These are phyloP conservation scores for Wickerhamomyces pijperi DNA, from an alignment of 805 yeast species.

Conservation along the genomic window DNA sequence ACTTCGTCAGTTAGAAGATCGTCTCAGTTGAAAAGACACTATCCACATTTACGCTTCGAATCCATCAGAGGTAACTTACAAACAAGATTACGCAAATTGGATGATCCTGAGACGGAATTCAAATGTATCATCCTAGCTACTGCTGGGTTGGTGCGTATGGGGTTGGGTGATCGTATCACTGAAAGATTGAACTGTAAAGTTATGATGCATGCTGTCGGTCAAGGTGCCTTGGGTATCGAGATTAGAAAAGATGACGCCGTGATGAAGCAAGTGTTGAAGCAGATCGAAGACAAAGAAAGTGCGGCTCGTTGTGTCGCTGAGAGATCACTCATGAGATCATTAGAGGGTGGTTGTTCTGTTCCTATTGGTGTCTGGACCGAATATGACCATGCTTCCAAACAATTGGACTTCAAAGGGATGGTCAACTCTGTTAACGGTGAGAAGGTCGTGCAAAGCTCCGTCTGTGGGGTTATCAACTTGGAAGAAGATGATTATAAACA, in stretches of 20 bases:
- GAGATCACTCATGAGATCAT: slow-evolving; percentile 70
- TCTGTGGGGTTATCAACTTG: slow-evolving; percentile 12
- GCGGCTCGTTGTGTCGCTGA: slow-evolving; percentile 79
- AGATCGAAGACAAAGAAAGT: slow-evolving; percentile 55
- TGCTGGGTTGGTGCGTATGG: slow-evolving; percentile 77
- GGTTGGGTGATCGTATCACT: slow-evolving; percentile 67
- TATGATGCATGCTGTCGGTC: slow-evolving; percentile 97
- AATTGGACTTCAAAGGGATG: slow-evolving; percentile 49
- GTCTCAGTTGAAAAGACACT: slow-evolving; percentile 73
- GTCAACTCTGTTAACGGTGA: slow-evolving; percentile 82
- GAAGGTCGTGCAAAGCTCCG: slow-evolving; percentile 49
- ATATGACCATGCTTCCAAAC: slow-evolving; percentile 33
- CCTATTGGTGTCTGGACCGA: slow-evolving; percentile 81
- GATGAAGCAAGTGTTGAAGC: slow-evolving; percentile 46
- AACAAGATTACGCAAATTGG: slow-evolving; percentile 75
- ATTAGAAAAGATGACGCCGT: slow-evolving; percentile 59
- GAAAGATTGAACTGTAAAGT: slow-evolving; percentile 57
- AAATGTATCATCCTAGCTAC: slow-evolving; percentile 80
- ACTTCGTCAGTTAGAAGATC: slow-evolving; percentile 91
- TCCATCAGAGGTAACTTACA: slow-evolving; percentile 78
- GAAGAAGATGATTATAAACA: slow-evolving; percentile 25
- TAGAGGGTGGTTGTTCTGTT: slow-evolving; percentile 97
- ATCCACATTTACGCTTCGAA: slow-evolving; percentile 69
- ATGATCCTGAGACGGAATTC: slow-evolving; percentile 51
- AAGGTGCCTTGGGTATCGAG: slow-evolving; percentile 93